Base-by-base conservation (phyloP, 345 rosid species). In the Lepidium sativum region DNA sequence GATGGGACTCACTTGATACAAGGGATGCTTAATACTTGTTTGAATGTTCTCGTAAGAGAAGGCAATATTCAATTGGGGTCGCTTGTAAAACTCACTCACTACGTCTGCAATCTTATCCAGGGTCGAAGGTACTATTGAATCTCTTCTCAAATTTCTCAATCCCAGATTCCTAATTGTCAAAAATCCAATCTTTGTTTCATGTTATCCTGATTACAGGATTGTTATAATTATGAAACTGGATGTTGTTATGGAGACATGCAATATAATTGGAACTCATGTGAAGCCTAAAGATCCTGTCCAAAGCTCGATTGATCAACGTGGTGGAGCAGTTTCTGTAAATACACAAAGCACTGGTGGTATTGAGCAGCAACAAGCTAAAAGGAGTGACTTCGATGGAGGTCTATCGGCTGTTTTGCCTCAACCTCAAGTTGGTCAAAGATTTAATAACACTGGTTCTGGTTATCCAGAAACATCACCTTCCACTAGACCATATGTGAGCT, bases 1-100 rank as follows among this genome's bases (percentile, higher is more conserved):
- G 98, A 91, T 29, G 98, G 96, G 52, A 50, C 67, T 2, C 74
- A 53, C 37, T 25, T 41, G 50, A 87, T 76, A 65, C 92, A 86
- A 74, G 95, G 88, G 9, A 82, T 92, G 90, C 86, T 92, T 10
- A 86, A 81, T 18, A 78, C 87, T 8, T 78, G 74, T 67, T 74
- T 77, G 67, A 86, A 86, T 40, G 63, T 56, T 41, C 70, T 86
- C 11, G 92, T 88, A 3, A 68, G 63, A 34, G 68, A 78, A 33
- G 84, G 86, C 0, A 57, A 21, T 37, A 37, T 91, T 74, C 84
- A 82, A 69, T 12, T 77, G 6, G 95, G 96, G 1, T 85, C 96
- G 35, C 18, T 91, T 18, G 45, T 91, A 35, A 79, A 68, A 66
- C 60, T 88, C 75, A 77, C 77, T 21, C 75, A 77, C 17, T 91